phyloP scores from a whole-genome alignment of 192 early-diverging fungal species.

The Entophlyctis luteolus region DNA sequence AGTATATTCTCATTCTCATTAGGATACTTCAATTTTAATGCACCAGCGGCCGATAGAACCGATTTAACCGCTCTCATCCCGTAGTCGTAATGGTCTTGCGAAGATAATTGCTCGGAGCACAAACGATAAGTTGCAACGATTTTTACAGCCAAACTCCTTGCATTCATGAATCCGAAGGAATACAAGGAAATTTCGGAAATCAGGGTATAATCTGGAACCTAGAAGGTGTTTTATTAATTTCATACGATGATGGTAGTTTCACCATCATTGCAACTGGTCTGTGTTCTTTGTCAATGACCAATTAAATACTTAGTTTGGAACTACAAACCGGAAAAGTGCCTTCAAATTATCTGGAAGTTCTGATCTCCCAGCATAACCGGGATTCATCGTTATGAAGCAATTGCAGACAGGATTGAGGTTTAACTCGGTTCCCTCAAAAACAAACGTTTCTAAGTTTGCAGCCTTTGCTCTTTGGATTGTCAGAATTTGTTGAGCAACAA shows the following conservation, averaged over 20 bases:
- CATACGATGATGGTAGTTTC: conserved; percentile 4
- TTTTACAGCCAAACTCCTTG: conserved; percentile 52
- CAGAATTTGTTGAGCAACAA: conserved; percentile 61
- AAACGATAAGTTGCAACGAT: conserved; percentile 59
- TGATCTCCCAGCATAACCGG: conserved; percentile 57
- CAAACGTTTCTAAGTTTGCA: conserved; percentile 51
- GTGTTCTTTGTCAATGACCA: neutral
- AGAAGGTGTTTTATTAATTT: neutral
- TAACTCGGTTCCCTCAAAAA: conserved; percentile 58
- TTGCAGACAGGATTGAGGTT: conserved; percentile 52
- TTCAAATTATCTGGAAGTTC: conserved; percentile 64
- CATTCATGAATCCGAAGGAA: conserved; percentile 59
- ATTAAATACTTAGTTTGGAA: neutral
- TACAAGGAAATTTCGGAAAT: conserved; percentile 64
- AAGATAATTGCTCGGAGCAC: conserved; percentile 60
- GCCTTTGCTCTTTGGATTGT: conserved; percentile 61
- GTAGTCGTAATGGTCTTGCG: conserved; percentile 63
- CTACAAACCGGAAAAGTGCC: conserved; percentile 49
- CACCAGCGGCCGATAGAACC: conserved; percentile 52
- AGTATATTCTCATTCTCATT: conserved; percentile 59
- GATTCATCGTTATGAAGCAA: conserved; percentile 65
- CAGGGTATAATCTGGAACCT: conserved; percentile 61
- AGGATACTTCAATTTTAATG: conserved; percentile 57
- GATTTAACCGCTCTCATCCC: conserved; percentile 63
- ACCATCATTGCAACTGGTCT: conserved; percentile 58